Conservation (phyloP, 257 asterid species). For the Linaria vulgaris region DNA sequence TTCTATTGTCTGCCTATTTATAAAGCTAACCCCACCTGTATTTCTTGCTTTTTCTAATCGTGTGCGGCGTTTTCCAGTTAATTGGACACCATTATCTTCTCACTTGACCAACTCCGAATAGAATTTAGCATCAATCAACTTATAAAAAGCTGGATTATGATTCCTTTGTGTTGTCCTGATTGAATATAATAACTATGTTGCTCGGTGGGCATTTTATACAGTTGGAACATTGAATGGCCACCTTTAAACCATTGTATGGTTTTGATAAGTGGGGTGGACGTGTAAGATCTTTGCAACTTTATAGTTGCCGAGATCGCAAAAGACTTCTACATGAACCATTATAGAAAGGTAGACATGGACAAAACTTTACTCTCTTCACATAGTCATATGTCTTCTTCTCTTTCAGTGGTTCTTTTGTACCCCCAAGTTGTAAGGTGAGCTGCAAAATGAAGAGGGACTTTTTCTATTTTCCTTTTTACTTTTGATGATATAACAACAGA, state of each 20-base stretch:
- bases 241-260: too few relatives aligned
- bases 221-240: slow-evolving; percentile 13
- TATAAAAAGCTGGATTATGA: slow-evolving; percentile 24
- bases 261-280: neutral
- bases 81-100: slow-evolving; percentile 14
- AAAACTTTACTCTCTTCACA: too few relatives aligned
- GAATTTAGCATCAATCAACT: slow-evolving; percentile 24
- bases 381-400: too few relatives aligned
- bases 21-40: slow-evolving; percentile 27
- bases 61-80: neutral
- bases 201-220: slow-evolving; percentile 13
- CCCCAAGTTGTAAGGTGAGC: too few relatives aligned
- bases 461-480: too few relatives aligned
- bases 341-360: too few relatives aligned
- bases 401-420: too few relatives aligned
- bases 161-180: slow-evolving; percentile 19
- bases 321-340: neutral
- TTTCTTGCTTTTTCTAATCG: neutral
- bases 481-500: too few relatives aligned
- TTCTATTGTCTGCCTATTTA: slow-evolving; percentile 25
- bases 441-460: too few relatives aligned
- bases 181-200: neutral
- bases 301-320: neutral
- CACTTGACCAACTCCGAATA: slow-evolving; percentile 26
- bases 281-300: neutral